A percentile compares a stretch with the other conserved stretches of the same genome.
Evolutionary conservation across 139 green algal species (phyloP).

Genomic region (Raphidocelis subcapitata): DNA sequence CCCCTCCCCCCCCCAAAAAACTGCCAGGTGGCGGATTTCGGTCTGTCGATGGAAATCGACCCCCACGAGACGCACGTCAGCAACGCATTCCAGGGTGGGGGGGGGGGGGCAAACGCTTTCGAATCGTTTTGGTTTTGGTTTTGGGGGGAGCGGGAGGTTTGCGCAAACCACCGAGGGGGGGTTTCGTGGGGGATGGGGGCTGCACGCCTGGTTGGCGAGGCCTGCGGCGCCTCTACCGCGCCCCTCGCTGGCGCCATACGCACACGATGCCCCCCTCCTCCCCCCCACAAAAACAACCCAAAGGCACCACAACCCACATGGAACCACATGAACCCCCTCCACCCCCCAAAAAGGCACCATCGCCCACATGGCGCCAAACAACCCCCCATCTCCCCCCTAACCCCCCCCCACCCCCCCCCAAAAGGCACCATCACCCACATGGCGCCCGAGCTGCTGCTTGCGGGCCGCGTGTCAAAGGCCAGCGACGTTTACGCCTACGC

Average conservation of each 20-base stretch:
- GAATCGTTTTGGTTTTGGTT: slow-evolving; percentile 1
- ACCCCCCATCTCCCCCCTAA: too few relatives aligned
- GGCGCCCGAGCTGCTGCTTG: slow-evolving; percentile 25
- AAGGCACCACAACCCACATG: too few relatives aligned
- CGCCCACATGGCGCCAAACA: too few relatives aligned
- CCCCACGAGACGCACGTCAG: slow-evolving; percentile 35
- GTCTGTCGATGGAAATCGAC: slow-evolving; percentile 37
- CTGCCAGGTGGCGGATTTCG: slow-evolving; percentile 47
- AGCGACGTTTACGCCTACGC: slow-evolving; percentile 42
- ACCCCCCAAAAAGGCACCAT: too few relatives aligned
- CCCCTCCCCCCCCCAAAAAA: too few relatives aligned
- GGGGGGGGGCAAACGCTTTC: neutral
- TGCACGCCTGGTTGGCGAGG: neutral
- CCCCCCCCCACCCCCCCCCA: too few relatives aligned
- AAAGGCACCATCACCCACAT: too few relatives aligned
- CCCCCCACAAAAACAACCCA: too few relatives aligned
- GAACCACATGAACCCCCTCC: too few relatives aligned
- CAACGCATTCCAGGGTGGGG: slow-evolving; percentile 36
- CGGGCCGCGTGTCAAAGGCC: slow-evolving; percentile 30
- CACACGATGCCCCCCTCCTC: neutral
- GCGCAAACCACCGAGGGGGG: too few relatives aligned
- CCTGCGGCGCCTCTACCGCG: neutral
- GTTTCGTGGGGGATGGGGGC: neutral
- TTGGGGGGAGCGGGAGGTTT: too few relatives aligned
- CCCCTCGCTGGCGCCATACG: neutral